Conservation (phyloP, 2,329 filamentous ascomycete genomes). For the Cercospora sp. region DNA sequence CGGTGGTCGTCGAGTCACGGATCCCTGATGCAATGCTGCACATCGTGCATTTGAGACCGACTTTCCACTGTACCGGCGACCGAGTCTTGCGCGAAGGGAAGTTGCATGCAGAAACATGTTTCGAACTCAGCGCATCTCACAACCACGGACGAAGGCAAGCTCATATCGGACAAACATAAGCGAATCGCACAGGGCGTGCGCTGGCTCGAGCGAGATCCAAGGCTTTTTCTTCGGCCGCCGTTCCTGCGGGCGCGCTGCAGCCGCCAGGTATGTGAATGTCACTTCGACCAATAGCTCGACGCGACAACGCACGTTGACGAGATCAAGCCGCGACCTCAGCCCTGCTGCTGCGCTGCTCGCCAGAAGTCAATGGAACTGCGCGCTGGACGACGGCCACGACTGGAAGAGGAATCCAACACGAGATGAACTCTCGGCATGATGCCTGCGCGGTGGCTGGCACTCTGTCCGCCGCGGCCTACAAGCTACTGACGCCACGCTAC, state of each 20-base stretch:
- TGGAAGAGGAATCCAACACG: background rate
- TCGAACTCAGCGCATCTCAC: background rate
- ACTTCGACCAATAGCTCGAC: constrained; percentile 11
- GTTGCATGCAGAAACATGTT: background rate
- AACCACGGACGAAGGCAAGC: background rate
- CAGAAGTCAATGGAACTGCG: background rate
- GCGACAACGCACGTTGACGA: constrained; percentile 16
- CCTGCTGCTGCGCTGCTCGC: background rate
- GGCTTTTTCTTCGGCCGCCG: constrained; percentile 3
- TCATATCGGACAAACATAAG: background rate
- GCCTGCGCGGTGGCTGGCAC: constrained; percentile 5
- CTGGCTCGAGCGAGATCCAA: background rate
- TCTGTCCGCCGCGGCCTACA: constrained; percentile 3
- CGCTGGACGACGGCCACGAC: background rate
- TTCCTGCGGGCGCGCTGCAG: constrained; percentile 2
- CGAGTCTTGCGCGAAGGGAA: background rate
- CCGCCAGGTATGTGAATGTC: constrained; percentile 1
- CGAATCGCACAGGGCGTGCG: background rate
- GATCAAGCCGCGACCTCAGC: background rate
- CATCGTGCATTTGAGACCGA: background rate
- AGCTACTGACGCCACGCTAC: constrained; percentile 7
- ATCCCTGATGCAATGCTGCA: background rate
- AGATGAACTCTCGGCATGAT: background rate
- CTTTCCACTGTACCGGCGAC: background rate
- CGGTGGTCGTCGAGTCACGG: background rate